Evolutionary conservation across 2,329 filamentous ascomycete species (phyloP), one percentile per base, ranked within the genome.

Genomic region (Scedosporium aurantiacum): DNA sequence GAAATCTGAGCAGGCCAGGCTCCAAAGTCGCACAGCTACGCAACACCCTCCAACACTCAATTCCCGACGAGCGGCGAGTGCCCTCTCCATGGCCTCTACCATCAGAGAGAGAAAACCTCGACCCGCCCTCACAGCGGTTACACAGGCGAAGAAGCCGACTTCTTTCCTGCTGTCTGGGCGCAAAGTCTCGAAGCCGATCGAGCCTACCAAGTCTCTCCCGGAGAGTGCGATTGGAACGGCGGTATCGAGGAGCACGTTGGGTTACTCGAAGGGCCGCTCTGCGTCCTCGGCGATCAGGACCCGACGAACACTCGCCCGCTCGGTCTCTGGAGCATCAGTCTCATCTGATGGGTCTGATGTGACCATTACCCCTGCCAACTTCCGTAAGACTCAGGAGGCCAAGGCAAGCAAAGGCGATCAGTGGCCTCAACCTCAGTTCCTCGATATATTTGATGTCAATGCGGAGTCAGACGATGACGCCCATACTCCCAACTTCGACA

Each of bases 201-300:
- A 73, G 4, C 73, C 78, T 2, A 74, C 76, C 6, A 81, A 80
- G 63, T 70, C 73, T 57, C 73, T 78, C 0, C 78, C 82, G 66
- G 82, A 85, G 56, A 82, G 84, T 65, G 80, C 80, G 7, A 78
- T 82, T 10, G 86, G 88, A 1, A 80, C 83, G 23, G 60, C 82
- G 5, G 85, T 85, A 5, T 96, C 91, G 1, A 84, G 86, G 64
- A 92, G 85, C 61, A 96, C 91, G 0, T 81, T 96, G 50, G 92
- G 92, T 16, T 96, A 96, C 70, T 89, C 83, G 61, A 90, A 88
- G 71, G 91, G 92, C 40, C 83, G 90, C 40, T 77, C 77, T 4
- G 76, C 80, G 4, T 79, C 78, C 1, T 78, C 78, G 0, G 71
- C 79, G 50, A 68, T 82, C 28, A 55, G 57, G 41, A 50, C 58